These are phyloP conservation scores for Pseudognaphalium luteoalbum DNA, from an alignment of 129 eudicot genomes.

Conservation along the genomic window DNA sequence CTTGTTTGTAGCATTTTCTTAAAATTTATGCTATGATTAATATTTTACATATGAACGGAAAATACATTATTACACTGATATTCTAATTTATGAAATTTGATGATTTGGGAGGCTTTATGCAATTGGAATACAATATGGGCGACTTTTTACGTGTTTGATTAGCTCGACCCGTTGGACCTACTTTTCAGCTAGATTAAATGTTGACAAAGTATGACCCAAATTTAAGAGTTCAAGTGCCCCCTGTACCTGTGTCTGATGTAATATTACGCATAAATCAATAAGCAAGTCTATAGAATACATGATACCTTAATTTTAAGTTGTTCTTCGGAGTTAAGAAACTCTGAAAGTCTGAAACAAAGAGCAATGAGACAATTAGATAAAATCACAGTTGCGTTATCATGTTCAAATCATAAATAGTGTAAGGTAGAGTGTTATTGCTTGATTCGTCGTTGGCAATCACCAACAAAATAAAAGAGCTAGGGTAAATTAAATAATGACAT, in stretches of 20 bases:
- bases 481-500: neutral
- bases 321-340: conserved; percentile 45
- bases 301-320: conserved; percentile 62
- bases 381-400: neutral
- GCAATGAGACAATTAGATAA: neutral
- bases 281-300: neutral
- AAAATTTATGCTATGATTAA: neutral
- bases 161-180: too few species aligned
- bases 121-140: too few species aligned
- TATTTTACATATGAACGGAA: too few species aligned
- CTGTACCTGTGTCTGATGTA: neutral
- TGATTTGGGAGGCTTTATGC: too few species aligned
- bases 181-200: too few species aligned
- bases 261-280: neutral
- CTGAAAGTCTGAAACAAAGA: conserved; percentile 51
- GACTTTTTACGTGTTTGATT: too few species aligned
- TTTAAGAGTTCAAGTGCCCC: too few species aligned
- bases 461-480: neutral
- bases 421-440: neutral
- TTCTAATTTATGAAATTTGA: too few species aligned
- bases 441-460: neutral
- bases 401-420: neutral
- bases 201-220: too few species aligned
- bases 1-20: neutral
- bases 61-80: too few species aligned